A percentile compares a stretch with the other conserved stretches of the same genome.
phyloP scores from a whole-genome alignment of 1,139 yeast species.

The Protomyces gravidus region DNA sequence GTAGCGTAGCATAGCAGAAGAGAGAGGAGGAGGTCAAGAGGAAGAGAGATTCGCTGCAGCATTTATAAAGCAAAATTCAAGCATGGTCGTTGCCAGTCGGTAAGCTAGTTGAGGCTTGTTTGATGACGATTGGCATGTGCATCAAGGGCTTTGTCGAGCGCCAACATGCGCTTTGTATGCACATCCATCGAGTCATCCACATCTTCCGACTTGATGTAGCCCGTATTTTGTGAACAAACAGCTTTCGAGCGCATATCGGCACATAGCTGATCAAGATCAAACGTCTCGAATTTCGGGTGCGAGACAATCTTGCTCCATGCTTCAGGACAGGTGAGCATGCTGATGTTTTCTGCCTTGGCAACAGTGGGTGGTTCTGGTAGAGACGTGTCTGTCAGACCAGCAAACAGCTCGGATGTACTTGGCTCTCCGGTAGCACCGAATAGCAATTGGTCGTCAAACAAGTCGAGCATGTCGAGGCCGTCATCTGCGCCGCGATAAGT shows the following conservation, averaged over 20 bases:
- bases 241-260: slow-evolving; percentile 45
- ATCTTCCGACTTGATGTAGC: not conserved
- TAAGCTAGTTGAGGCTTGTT: no score
- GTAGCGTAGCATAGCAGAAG: no score
- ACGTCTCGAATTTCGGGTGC: slow-evolving; percentile 87
- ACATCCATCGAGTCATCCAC: not conserved
- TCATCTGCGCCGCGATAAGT: not conserved
- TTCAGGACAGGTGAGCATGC: slow-evolving; percentile 61
- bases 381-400: not conserved
- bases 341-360: not conserved
- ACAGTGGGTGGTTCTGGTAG: not conserved
- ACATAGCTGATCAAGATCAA: slow-evolving; percentile 92
- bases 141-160: not conserved
- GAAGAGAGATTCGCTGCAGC: not conserved
- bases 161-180: not conserved
- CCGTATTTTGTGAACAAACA: not conserved
- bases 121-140: not conserved
- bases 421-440: not conserved
- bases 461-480: not conserved
- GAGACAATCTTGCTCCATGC: slow-evolving; percentile 94
- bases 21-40: not conserved
- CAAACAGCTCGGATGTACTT: not conserved
- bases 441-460: not conserved
- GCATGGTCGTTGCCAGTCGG: no score
- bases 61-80: not conserved